Evolutionary conservation across 148 eudicot species (phyloP).

Genomic region (Spergularia bocconei): DNA sequence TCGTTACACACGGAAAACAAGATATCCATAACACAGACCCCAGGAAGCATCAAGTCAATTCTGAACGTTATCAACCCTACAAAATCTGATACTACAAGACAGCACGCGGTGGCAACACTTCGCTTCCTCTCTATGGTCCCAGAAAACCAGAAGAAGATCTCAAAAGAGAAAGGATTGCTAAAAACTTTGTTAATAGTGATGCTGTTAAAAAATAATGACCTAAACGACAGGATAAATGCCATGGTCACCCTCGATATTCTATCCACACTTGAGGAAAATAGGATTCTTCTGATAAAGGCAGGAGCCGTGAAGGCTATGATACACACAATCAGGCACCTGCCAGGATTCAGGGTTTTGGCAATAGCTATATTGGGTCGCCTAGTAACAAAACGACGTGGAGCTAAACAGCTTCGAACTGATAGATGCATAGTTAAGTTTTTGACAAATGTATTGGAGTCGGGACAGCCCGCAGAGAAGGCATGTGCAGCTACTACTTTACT

Average conservation of each 20-base stretch:
- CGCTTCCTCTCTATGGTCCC: neutral
- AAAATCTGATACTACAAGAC: neutral
- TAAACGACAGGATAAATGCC: neutral
- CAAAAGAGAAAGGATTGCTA: neutral
- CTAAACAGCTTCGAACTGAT: neutral
- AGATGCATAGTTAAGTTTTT: neutral
- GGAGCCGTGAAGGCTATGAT: neutral
- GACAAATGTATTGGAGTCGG: neutral
- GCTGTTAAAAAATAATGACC: no score
- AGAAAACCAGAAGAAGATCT: neutral
- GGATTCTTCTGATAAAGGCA: neutral
- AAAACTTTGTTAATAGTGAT: neutral
- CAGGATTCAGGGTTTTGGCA: neutral
- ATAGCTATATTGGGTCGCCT: neutral
- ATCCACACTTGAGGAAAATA: no score
- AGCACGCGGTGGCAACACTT: neutral
- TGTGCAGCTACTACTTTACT: slow-evolving; percentile 2
- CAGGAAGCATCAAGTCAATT: neutral
- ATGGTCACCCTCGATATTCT: neutral
- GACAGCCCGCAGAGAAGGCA: neutral
- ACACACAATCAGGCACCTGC: neutral
- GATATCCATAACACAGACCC: neutral
- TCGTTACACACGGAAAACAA: neutral
- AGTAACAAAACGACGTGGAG: neutral
- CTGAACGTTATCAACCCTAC: neutral